These are phyloP conservation scores for Trichosporon inkin DNA, from an alignment of 1,284 basidiomycete species.

Conservation along the genomic window DNA sequence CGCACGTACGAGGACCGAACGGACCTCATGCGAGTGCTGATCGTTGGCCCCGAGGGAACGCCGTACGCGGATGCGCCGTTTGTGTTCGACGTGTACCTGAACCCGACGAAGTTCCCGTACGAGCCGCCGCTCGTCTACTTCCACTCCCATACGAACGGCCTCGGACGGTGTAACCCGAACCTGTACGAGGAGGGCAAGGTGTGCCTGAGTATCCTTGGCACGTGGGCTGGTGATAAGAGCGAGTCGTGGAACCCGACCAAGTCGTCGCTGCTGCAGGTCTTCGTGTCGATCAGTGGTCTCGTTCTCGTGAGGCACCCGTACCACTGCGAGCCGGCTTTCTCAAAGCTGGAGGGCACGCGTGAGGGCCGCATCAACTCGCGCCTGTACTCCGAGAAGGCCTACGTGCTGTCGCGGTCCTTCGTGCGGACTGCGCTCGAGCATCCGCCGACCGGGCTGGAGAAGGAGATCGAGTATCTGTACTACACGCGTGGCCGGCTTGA, in stretches of 20 bases:
- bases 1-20: conserved; percentile 64
- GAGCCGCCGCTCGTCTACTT: conserved; percentile 85
- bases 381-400: conserved; percentile 69
- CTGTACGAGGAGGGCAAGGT: conserved; percentile 95
- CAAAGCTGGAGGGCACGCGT: conserved; percentile 80
- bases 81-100: conserved; percentile 88
- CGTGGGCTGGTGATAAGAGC: conserved; percentile 81
- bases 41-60: conserved; percentile 88
- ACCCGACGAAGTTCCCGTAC: conserved; percentile 74
- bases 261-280: conserved; percentile 82
- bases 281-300: conserved; percentile 88
- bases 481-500: conserved; percentile 61
- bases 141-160: conserved; percentile 88
- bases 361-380: conserved; percentile 73
- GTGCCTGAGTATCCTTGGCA: conserved; percentile 83
- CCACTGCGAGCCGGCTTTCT: conserved; percentile 85
- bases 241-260: conserved; percentile 69
- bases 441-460: conserved; percentile 65
- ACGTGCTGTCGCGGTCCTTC: conserved; percentile 81
- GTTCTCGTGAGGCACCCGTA: conserved; percentile 90
- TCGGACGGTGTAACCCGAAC: conserved; percentile 75
- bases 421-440: conserved; percentile 77
- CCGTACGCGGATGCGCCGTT: conserved; percentile 91
- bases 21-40: conserved; percentile 80
- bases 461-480: conserved; percentile 73